phyloP scores from a whole-genome alignment of 2,329 filamentous ascomycete species.

The Aspergillus ustus region DNA sequence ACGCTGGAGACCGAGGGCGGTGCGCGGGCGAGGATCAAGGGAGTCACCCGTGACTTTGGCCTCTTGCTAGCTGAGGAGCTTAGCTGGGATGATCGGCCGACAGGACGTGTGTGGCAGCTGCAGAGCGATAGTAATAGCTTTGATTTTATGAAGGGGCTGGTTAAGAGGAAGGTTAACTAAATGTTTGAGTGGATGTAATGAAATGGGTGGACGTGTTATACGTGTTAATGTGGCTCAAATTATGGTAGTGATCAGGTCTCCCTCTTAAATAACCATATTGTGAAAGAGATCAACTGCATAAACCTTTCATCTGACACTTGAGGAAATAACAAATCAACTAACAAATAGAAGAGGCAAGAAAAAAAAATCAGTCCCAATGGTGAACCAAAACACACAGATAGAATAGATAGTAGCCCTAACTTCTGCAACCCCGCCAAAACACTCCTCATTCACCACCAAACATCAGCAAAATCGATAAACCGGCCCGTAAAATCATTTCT shows the following conservation, averaged over 20 bases:
- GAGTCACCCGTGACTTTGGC: conserved; percentile 91
- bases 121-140: conserved; percentile 99
- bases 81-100: conserved; percentile 70
- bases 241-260: too few species aligned
- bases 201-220: background rate
- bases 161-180: conserved; percentile 74
- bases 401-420: too few species aligned
- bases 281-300: too few species aligned
- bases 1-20: conserved; percentile 82
- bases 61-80: conserved; percentile 84
- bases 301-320: too few species aligned
- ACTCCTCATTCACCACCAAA: background rate
- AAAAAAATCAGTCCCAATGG: too few species aligned
- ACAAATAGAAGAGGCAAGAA: too few species aligned
- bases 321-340: too few species aligned
- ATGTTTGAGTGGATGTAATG: background rate
- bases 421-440: background rate
- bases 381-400: too few species aligned
- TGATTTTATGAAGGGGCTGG: conserved; percentile 89
- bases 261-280: too few species aligned
- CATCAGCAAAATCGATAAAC: background rate
- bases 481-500: background rate
- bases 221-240: too few species aligned
- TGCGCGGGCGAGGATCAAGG: conserved; percentile 74
- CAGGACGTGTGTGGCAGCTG: conserved; percentile 78